Evolutionary conservation across 257 asterid species (phyloP).

Genomic region (Fraxinus americana): DNA sequence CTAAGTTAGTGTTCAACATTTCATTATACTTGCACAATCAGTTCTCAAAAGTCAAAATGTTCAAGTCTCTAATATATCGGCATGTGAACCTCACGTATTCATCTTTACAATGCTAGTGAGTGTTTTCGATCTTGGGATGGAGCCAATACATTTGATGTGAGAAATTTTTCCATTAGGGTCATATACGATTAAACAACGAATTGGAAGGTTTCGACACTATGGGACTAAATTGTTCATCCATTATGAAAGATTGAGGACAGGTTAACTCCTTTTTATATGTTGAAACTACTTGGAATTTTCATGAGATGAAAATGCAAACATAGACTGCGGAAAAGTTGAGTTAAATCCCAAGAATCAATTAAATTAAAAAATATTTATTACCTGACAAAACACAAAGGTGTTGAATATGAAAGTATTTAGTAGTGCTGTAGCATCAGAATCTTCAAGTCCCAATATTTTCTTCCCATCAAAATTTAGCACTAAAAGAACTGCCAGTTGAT

Average conservation of each 20-base stretch:
- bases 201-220: not conserved
- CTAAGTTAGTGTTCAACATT: too few species aligned
- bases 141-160: not conserved
- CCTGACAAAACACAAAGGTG: constrained; percentile 98
- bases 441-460: constrained; percentile 61
- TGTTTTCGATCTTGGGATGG: not conserved
- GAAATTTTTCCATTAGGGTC: not conserved
- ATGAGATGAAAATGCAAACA: not conserved
- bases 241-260: not conserved
- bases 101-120: not conserved
- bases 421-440: constrained; percentile 62
- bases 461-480: constrained; percentile 71
- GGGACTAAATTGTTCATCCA: not conserved
- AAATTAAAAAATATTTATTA: constrained; percentile 21
- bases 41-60: too few species aligned
- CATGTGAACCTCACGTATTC: not conserved
- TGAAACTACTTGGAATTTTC: not conserved
- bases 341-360: not conserved
- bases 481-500: constrained; percentile 73
- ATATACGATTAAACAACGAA: too few species aligned
- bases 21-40: too few species aligned
- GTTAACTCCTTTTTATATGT: not conserved
- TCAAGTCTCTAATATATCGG: too few species aligned
- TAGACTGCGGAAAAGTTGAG: not conserved
- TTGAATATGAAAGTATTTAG: constrained; percentile 91